Percentiles rank a stretch among this genome's conserved stretches.
Evolutionary conservation across 148 eudicot genomes (phyloP).

Genomic region (Rhododendron mucronatum): DNA sequence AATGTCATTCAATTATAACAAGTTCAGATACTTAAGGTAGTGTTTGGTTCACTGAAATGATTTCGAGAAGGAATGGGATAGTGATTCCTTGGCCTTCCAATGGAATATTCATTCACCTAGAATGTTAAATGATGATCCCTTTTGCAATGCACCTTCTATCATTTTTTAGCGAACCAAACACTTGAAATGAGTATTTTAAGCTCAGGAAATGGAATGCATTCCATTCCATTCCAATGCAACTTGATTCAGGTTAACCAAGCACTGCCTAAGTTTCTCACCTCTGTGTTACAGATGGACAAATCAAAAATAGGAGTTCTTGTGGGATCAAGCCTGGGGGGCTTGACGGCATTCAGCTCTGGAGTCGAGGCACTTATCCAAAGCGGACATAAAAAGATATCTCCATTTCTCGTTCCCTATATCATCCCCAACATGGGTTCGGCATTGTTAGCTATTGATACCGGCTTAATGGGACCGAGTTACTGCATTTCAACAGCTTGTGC

Average conservation of each 20-base stretch:
- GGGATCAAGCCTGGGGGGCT: slow-evolving; percentile 61
- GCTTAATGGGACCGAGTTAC: slow-evolving; percentile 60
- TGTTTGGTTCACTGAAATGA: too few relatives aligned
- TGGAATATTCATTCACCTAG: too few relatives aligned
- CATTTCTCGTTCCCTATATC: slow-evolving; percentile 53
- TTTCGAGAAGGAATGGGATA: too few relatives aligned
- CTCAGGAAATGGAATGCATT: too few relatives aligned
- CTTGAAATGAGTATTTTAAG: too few relatives aligned
- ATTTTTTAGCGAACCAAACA: too few relatives aligned
- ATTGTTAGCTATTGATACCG: slow-evolving; percentile 52
- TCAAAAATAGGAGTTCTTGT: slow-evolving; percentile 47
- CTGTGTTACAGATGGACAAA: slow-evolving; percentile 45
- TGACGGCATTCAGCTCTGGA: slow-evolving; percentile 42
- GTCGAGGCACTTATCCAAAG: slow-evolving; percentile 33
- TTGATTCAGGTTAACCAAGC: not conserved
- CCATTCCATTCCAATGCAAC: not conserved
- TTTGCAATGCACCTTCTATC: too few relatives aligned
- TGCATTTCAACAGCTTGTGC: slow-evolving; percentile 75
- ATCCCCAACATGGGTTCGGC: slow-evolving; percentile 57
- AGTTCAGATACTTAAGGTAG: not conserved
- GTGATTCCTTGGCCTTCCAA: too few relatives aligned
- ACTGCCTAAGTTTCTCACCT: not conserved
- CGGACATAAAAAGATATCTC: slow-evolving; percentile 48
- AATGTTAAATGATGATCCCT: too few relatives aligned
- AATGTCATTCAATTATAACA: not conserved